A percentile compares a stretch with the other conserved stretches of the same genome.
Evolutionary conservation across 2,329 filamentous ascomycete species (phyloP).

Genomic region (Fusarium transvaalense): DNA sequence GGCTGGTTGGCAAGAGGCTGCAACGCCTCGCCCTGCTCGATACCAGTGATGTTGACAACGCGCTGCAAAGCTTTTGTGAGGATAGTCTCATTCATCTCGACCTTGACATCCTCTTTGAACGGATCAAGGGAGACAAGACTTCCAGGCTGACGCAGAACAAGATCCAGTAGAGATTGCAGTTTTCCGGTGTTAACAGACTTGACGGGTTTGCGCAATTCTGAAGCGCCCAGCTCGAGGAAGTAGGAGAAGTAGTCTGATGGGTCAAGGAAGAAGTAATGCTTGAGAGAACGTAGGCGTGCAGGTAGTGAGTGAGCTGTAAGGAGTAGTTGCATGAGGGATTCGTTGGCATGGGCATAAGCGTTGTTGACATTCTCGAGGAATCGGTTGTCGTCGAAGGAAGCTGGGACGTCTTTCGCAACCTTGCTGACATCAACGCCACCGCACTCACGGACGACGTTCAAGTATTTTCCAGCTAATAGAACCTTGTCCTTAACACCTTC

Average conservation of each 20-base stretch:
- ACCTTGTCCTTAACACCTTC: slow-evolving; percentile 94
- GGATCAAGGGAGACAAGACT: slow-evolving; percentile 94
- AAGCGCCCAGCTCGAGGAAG: slow-evolving; percentile 91
- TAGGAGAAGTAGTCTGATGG: slow-evolving; percentile 98
- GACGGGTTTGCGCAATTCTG: slow-evolving; percentile 90
- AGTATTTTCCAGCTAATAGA: slow-evolving; percentile 93
- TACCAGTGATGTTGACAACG: slow-evolving; percentile 95
- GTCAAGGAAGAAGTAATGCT: slow-evolving; percentile 99
- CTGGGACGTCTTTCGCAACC: slow-evolving; percentile 87
- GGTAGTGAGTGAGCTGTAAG: slow-evolving; percentile 93
- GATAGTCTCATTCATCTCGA: slow-evolving; percentile 95
- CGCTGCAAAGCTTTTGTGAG: slow-evolving; percentile 95
- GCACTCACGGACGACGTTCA: slow-evolving; percentile 97
- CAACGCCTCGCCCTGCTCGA: slow-evolving; percentile 88
- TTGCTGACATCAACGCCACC: slow-evolving; percentile 95
- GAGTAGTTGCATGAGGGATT: slow-evolving; percentile 89
- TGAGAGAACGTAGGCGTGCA: slow-evolving; percentile 86
- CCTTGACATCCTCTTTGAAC: slow-evolving; percentile 98
- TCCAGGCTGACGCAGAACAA: slow-evolving; percentile 95
- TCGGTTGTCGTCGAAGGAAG: slow-evolving; percentile 88
- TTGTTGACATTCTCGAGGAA: slow-evolving; percentile 97
- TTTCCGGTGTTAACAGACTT: slow-evolving; percentile 92
- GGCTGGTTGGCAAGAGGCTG: slow-evolving; percentile 76
- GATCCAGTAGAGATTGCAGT: slow-evolving; percentile 93
- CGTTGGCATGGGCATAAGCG: slow-evolving; percentile 95